phyloP scores from a whole-genome alignment of 371 early-diverging fungal genomes.

The Nematocida major region DNA sequence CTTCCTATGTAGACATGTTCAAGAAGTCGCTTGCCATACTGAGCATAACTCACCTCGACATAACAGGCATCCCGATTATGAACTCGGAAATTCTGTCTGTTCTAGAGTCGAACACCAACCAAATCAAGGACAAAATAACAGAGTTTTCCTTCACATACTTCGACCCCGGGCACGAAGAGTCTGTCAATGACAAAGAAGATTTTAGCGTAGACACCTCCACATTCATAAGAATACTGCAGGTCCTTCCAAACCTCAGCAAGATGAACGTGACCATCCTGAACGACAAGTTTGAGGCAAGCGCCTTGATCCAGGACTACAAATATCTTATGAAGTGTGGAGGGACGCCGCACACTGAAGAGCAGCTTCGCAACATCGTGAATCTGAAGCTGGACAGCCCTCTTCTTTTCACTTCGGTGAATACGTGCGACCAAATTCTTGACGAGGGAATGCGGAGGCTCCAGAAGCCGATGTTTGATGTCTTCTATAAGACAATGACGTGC shows the following conservation, averaged over 20 bases:
- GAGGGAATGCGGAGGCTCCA: background rate
- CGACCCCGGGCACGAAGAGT: background rate
- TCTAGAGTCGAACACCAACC: background rate
- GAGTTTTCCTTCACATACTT: slow-evolving; percentile 22
- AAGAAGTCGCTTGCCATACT: slow-evolving; percentile 30
- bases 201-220: background rate
- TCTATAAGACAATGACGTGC: background rate
- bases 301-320: slow-evolving; percentile 29
- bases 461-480: background rate
- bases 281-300: background rate
- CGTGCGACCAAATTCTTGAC: background rate
- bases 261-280: slow-evolving; percentile 16
- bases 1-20: slow-evolving; percentile 28
- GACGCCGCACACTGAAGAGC: background rate
- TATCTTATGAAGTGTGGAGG: slow-evolving; percentile 33
- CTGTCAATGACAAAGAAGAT: background rate
- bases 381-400: slow-evolving; percentile 23
- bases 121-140: background rate
- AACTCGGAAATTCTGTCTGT: slow-evolving; percentile 4
- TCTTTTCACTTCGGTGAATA: background rate
- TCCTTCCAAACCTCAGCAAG: background rate
- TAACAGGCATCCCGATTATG: background rate
- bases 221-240: background rate
- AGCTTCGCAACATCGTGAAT: slow-evolving; percentile 17
- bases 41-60: background rate